phyloP scores from a whole-genome alignment of 2,329 filamentous ascomycete species.

The Domatiomyces catenatus region DNA sequence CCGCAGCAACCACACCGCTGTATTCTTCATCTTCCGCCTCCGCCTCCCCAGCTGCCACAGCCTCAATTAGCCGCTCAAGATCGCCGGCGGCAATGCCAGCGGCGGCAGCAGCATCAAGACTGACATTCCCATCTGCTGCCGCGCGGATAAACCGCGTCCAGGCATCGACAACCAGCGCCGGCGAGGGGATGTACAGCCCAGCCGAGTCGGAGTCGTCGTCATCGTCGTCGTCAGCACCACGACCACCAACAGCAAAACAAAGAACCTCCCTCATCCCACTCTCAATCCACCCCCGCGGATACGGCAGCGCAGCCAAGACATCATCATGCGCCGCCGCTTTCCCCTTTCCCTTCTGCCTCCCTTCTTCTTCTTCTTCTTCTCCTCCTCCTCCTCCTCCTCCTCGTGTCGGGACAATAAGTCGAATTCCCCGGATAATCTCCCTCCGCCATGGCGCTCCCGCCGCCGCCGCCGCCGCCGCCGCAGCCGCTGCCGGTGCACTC shows the following conservation, averaged over 20 bases:
- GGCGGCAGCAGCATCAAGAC: constrained; percentile 1
- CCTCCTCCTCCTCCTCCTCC: neutral
- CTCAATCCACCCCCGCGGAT: neutral
- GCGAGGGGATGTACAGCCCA: constrained; percentile 4
- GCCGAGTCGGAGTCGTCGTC: too few relatives aligned
- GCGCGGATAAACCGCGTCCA: constrained; percentile 3
- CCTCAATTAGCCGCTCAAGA: neutral
- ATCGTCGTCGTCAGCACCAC: neutral
- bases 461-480: too few relatives aligned
- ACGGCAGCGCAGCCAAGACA: neutral
- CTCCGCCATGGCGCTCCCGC: neutral
- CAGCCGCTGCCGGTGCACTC: too few relatives aligned
- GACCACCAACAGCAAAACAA: neutral
- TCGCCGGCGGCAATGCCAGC: neutral
- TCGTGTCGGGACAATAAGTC: neutral
- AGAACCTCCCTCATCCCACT: neutral
- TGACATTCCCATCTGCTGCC: constrained; percentile 1
- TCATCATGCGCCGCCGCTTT: neutral
- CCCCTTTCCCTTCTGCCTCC: too few relatives aligned
- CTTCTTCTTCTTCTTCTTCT: too few relatives aligned
- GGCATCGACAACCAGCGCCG: constrained; percentile 8
- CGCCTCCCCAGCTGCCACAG: neutral
- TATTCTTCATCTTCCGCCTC: neutral
- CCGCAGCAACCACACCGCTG: neutral
- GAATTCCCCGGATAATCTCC: neutral